A percentile compares a stretch with the other conserved stretches of the same genome.
Evolutionary conservation across 2,329 filamentous ascomycete genomes (phyloP).

Genomic region (Dactylellina parvicollis): DNA sequence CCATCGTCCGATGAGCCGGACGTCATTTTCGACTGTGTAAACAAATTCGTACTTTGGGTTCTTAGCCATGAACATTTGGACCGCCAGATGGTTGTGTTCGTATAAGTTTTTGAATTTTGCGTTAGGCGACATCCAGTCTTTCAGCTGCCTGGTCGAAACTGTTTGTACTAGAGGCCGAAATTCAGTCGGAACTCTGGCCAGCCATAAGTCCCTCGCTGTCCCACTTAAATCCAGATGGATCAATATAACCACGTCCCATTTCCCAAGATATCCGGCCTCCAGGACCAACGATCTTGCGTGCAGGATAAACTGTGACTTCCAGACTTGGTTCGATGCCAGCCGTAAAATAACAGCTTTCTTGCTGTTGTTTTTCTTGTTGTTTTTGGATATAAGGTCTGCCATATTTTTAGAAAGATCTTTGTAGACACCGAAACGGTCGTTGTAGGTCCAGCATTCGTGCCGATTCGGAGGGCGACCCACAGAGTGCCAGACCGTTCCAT

Average conservation of each 20-base stretch:
- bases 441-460: constrained; percentile 40
- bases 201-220: not conserved
- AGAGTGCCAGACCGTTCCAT: constrained; percentile 30
- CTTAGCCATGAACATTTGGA: constrained; percentile 32
- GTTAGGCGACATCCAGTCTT: constrained; percentile 17
- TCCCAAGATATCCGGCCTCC: constrained; percentile 38
- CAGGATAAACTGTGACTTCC: constrained; percentile 16
- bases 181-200: constrained; percentile 16
- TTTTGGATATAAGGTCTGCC: constrained; percentile 7
- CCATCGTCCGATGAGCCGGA: constrained; percentile 34
- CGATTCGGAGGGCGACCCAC: constrained; percentile 22
- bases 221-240: constrained; percentile 17
- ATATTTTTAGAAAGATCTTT: constrained; percentile 1
- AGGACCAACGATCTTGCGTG: constrained; percentile 28
- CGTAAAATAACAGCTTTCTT: constrained; percentile 24
- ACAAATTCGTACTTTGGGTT: constrained; percentile 41
- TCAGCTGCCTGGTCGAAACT: constrained; percentile 24
- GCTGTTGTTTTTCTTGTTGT: constrained; percentile 14
- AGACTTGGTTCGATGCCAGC: constrained; percentile 9
- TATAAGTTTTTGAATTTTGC: constrained; percentile 22
- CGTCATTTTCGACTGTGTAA: constrained; percentile 25
- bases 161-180: constrained; percentile 24
- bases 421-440: constrained; percentile 36
- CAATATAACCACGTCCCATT: constrained; percentile 27
- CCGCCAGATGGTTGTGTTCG: constrained; percentile 26